Evolutionary conservation across 176 grass and related monocot species (phyloP), one percentile per base, ranked within the genome.

Genomic region (Phyllostachys edulis): DNA sequence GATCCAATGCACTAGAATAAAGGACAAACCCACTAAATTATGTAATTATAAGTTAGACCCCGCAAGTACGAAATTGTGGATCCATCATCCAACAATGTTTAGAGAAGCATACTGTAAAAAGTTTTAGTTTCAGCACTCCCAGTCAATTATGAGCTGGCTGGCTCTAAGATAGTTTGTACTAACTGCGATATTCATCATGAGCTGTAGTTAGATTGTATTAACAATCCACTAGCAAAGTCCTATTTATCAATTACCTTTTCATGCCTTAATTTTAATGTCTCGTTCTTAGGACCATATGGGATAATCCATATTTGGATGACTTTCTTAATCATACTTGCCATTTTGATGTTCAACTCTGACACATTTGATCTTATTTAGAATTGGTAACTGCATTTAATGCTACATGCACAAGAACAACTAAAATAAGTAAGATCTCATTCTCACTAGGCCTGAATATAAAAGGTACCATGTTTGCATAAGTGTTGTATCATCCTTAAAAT

Each of bases 11-110:
- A 62, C 23, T 21, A 76, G 54, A 38, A 46, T 51, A 63, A 73
- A 63, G 4, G 69, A 62, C 47, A 82, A 70, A 63, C 20, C 40
- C 69, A 63, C 56, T 73, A 54, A 73, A 63, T 62, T 73, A 49
- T 9, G 16, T 50, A 83, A 76, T 23, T 34, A 9, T 5, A 76
- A 57, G 21, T 59, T 76, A 76, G 51, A 20, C 37, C 50, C 34
- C 37, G 36, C 21, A 39, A 74, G 36, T 59, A 63, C 4, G 45
- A 62, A 65, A 75, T 54, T 52, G 66, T 75, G 34, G 45, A 65
- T 51, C 57, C 29, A 51, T 29, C 11, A 65, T 51, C 57, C 29
- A 51, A 29, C 11, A 26, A 11, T 77, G 16, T 45, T 82, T 62
- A 27, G 50, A 57, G 20, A 59, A 60, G 38, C 37, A 62, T 37